Base-by-base conservation (phyloP, 352 stramenopile species). In the Pythium biforme region DNA sequence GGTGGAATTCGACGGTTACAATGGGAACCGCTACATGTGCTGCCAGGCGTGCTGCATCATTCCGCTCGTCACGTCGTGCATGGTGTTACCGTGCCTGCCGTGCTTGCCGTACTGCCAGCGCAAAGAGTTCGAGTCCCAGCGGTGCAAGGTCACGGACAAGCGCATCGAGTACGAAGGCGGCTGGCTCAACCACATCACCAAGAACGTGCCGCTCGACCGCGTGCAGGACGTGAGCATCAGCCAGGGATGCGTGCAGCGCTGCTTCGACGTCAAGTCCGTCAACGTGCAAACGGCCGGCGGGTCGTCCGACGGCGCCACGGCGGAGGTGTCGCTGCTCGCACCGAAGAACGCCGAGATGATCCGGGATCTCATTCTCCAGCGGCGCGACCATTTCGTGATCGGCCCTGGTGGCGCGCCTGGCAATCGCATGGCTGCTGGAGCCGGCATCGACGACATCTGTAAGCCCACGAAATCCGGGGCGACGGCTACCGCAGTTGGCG, bases 341-440 rank as follows among this genome's bases (percentile, higher is more conserved):
- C 62, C 62, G 2, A 57, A 55, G 48, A 52, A 69, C 33, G 62
- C 62, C 9, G 54, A 64, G 40, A 64, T 69, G 48, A 53, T 69
- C 25, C 62, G 62, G 12, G 62, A 69, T 29, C 25, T 61, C 5
- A 64, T 64, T 20, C 27, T 69, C 8, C 25, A 60, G 19, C 62
- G 62, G 17, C 62, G 62, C 22, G 62, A 69, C 34, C 27, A 46
- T 14, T 49, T 69, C 8, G 62, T 69, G 7, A 12, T 64, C 5
- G 62, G 62, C 19, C 22, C 39, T 6, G 48, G 48, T 1, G 22
- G 10, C 10, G 22, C 34, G 23, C 26, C 25, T 3, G 55, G 43
- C 29, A 54, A 48, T 25, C 37, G 55, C 29, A 54, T 57, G 41
- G 55, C 33, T 20, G 56, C 56, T 40, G 56, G 56, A 49, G 56